Evolutionary conservation across 768 basidiomycete genomes (phyloP).

Genomic region (Mycena latifolia): DNA sequence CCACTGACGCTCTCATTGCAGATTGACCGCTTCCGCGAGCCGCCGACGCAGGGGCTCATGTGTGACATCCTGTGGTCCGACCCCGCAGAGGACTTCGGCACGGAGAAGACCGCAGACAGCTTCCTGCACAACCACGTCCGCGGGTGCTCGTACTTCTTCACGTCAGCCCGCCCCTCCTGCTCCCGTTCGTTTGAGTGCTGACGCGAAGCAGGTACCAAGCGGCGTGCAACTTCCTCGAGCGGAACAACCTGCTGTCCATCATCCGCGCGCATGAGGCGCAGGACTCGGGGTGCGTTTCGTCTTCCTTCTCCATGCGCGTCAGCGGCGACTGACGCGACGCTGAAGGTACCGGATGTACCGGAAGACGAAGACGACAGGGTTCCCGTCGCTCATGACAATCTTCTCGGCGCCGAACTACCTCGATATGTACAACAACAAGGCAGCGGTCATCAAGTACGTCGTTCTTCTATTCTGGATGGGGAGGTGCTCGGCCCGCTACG

Average conservation of each 20-base stretch:
- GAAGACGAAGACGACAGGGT: conserved; percentile 97
- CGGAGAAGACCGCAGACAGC: conserved; percentile 91
- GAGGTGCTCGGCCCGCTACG: no score
- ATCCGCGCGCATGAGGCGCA: conserved; percentile 99
- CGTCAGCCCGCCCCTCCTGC: conserved; percentile 44
- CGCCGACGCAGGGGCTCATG: conserved; percentile 97
- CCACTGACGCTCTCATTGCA: conserved; percentile 42
- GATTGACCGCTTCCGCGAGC: conserved; percentile 98
- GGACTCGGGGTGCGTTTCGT: conserved; percentile 85
- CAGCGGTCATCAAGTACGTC: conserved; percentile 92
- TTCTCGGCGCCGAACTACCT: conserved; percentile 99
- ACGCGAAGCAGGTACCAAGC: conserved; percentile 82
- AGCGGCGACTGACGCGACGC: background rate
- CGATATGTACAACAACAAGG: conserved; percentile 99
- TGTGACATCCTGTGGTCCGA: conserved; percentile 99
- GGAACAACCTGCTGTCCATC: conserved; percentile 95
- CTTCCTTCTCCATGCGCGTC: background rate
- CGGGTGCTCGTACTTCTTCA: conserved; percentile 96
- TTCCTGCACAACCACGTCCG: conserved; percentile 97
- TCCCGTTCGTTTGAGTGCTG: background rate
- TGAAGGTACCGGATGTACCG: conserved; percentile 96
- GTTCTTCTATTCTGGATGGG: background rate
- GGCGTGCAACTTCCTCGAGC: conserved; percentile 96
- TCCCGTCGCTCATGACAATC: conserved; percentile 99
- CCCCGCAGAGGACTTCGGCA: conserved; percentile 96